Conservation (phyloP, 2,329 filamentous ascomycete species). For the Fusarium ramigenum region DNA sequence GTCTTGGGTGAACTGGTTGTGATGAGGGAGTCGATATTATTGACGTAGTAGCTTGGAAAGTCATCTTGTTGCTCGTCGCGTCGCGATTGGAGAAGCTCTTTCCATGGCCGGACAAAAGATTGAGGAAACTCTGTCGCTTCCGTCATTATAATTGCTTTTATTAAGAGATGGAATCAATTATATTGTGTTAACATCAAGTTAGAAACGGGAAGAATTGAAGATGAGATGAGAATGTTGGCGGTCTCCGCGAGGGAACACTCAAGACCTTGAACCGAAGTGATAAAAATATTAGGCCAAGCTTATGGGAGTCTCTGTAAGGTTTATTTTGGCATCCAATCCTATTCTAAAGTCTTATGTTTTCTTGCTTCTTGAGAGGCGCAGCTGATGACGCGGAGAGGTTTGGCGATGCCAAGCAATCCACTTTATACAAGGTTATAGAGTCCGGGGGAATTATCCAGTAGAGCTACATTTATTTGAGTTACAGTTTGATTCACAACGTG, state of each 20-base stretch:
- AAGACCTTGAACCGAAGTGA: fast-evolving
- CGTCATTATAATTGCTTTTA: conserved; percentile 4
- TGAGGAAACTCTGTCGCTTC: conserved; percentile 44
- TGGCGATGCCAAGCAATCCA: conserved; percentile 19
- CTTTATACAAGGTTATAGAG: not conserved
- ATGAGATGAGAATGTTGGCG: not conserved
- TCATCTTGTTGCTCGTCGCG: conserved; percentile 51
- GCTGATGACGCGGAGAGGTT: conserved; percentile 27
- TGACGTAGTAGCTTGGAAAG: conserved; percentile 60
- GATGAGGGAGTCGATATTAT: conserved; percentile 57
- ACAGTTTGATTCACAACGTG: not conserved
- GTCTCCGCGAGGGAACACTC: too few species aligned
- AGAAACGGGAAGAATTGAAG: not conserved
- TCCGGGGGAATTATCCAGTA: not conserved
- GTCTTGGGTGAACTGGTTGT: conserved; percentile 57
- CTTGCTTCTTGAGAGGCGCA: not conserved
- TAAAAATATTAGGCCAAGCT: not conserved
- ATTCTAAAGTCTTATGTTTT: not conserved
- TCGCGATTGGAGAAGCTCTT: conserved; percentile 45
- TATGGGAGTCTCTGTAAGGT: fast-evolving
- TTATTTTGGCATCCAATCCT: not conserved
- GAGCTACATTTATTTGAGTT: not conserved
- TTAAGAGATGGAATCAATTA: not conserved
- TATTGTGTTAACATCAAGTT: not conserved
- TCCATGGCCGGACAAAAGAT: conserved; percentile 53